A percentile compares a stretch with the other conserved stretches of the same genome.
These are phyloP conservation scores for Beauveria rudraprayagi DNA, from an alignment of 2,329 filamentous ascomycete species.

Conservation along the genomic window DNA sequence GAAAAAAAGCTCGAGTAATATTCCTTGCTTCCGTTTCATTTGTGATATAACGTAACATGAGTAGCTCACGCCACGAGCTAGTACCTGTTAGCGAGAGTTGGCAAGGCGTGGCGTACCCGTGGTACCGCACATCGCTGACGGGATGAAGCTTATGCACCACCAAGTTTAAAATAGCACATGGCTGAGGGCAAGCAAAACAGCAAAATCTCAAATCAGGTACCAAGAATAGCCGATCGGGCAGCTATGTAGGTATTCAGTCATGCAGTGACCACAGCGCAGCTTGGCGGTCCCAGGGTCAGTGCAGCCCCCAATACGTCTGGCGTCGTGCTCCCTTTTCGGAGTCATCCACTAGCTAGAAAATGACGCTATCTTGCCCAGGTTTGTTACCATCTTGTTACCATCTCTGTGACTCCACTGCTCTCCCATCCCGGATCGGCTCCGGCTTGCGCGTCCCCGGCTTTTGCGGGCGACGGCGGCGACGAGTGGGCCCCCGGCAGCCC, in stretches of 20 bases:
- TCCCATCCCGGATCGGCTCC: background rate
- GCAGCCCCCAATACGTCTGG: no score
- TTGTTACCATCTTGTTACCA: background rate
- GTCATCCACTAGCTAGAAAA: background rate
- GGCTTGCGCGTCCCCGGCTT: background rate
- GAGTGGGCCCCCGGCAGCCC: background rate
- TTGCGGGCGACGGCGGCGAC: background rate
- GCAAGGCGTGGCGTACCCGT: background rate
- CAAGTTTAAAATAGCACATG: background rate
- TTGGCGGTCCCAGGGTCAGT: no score
- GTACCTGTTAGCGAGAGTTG: background rate
- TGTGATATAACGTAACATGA: no score
- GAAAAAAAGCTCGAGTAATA: no score
- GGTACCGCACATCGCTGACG: background rate
- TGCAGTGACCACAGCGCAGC: no score
- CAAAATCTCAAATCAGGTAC: no score
- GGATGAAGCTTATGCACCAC: background rate
- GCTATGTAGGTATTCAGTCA: no score
- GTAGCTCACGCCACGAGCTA: constrained; percentile 4
- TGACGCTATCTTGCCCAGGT: background rate
- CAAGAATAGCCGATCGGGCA: no score
- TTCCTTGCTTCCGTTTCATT: no score
- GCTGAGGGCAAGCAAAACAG: background rate
- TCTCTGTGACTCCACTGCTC: background rate
- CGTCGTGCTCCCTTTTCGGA: no score